Conservation (phyloP, 2,329 filamentous ascomycete species). For the Monosporascus sp. region DNA sequence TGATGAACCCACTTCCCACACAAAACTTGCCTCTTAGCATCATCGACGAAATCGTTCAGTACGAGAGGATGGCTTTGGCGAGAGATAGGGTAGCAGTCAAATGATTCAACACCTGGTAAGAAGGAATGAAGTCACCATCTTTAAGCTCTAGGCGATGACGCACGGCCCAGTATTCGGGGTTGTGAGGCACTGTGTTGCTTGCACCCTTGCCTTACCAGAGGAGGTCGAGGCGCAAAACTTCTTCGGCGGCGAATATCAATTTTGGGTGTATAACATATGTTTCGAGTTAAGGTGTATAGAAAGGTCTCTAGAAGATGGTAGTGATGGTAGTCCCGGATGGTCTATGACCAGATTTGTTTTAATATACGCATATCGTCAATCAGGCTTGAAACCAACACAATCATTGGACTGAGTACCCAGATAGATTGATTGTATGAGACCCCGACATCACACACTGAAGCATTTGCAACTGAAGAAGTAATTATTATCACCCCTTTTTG, state of each 20-base stretch:
- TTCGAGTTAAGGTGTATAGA: background rate
- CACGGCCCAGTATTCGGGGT: constrained; percentile 5
- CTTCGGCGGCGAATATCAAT: constrained; percentile 6
- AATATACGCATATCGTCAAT: no score
- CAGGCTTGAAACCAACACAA: no score
- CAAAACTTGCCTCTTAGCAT: constrained; percentile 7
- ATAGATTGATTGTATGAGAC: no score
- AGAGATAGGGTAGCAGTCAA: constrained; percentile 3
- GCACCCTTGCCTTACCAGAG: constrained; percentile 5
- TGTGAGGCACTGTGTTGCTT: constrained; percentile 5
- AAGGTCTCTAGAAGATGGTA: no score
- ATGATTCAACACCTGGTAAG: constrained; percentile 3
- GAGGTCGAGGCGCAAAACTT: constrained; percentile 7
- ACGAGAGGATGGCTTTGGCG: constrained; percentile 4
- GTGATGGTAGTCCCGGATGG: no score
- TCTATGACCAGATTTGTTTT: no score
- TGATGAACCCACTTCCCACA: constrained; percentile 2
- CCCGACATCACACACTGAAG: no score
- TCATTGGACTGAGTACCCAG: no score
- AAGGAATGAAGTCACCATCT: constrained; percentile 3
- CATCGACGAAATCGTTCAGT: constrained; percentile 11
- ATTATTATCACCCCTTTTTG: no score
- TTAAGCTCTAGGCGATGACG: constrained; percentile 11
- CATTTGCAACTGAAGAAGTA: no score
- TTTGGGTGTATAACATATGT: background rate